Evolutionary conservation across 306 rosid species (phyloP).

Genomic region (Trifolium pratense): DNA sequence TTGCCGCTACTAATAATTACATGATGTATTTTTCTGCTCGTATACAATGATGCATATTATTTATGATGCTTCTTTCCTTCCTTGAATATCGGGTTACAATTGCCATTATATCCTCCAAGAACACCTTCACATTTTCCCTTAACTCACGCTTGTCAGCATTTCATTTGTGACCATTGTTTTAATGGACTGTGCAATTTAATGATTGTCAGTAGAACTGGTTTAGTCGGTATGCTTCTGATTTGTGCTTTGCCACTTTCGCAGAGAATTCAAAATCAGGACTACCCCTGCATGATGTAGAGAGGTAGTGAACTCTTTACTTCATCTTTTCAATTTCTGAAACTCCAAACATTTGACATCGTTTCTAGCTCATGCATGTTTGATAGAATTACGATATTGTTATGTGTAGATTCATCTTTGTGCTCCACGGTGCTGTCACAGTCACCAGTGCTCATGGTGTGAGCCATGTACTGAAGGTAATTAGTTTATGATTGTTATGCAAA

Average conservation of each 20-base stretch:
- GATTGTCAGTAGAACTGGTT: conserved; percentile 9
- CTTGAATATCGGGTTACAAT: conserved; percentile 1
- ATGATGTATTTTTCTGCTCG: too few species aligned
- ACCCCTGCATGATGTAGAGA: conserved; percentile 70
- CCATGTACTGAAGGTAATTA: conserved; percentile 62
- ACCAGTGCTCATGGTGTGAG: conserved; percentile 47
- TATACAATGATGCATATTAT: too few species aligned
- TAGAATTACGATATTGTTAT: conserved; percentile 35
- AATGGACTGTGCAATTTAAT: conserved; percentile 14
- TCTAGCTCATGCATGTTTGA: conserved; percentile 32
- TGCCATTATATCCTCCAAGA: conserved; percentile 7
- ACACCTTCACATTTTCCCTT: conserved; percentile 21
- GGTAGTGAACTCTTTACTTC: conserved; percentile 50
- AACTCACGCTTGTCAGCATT: background rate
- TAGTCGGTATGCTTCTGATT: conserved; percentile 35
- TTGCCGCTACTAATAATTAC: too few species aligned
- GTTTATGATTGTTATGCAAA: conserved; percentile 22
- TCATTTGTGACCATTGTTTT: conserved; percentile 21
- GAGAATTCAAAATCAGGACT: conserved; percentile 74
- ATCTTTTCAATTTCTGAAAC: conserved; percentile 32
- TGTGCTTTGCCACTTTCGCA: conserved; percentile 48
- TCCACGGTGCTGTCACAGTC: conserved; percentile 72
- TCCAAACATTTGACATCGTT: conserved; percentile 20
- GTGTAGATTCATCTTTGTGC: conserved; percentile 85
- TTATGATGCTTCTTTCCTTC: too few species aligned